Evolutionary conservation across 192 early-diverging fungal species (phyloP), one percentile per base, ranked within the genome.

Genomic region (Phycomyces nitens): DNA sequence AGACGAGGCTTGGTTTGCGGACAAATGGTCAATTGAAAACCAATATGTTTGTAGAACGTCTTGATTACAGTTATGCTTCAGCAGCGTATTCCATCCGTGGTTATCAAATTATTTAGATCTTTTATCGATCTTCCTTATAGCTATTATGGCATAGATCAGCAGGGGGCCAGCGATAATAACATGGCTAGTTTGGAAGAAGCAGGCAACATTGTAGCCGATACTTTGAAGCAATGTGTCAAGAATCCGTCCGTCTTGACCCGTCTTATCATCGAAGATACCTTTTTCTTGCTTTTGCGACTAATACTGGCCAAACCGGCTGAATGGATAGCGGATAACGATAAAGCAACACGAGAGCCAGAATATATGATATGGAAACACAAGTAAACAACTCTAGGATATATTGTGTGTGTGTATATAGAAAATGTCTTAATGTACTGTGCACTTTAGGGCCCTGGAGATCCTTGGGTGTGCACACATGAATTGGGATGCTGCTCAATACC

Each of bases 41-140:
- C 1, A 20, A 39, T 34, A 5, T 34, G 2, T 34, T 34, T 71
- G 68, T 69, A 75, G 53, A 53, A 75, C 56, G 42, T 66, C 8
- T 47, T 78, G n/a, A 56, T 72, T 11, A 73, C 65, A 24, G 41
- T 79, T 18, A 62, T 79, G 54, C 43, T 64, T 39, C 66, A 73
- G 40, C 70, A 79, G 20, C 57, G 62, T 29, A 65, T 79, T 41
- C 77, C 77, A 16, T 66, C 71, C 18, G 51, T 79, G 11, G 62
- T 72, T n/a, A 70, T 72, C 47, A 70, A 76, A 56, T 44, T 72
- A 12, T 73, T 76, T 47, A 51, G 75, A 34, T 73, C 65, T 12
- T 79, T 79, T 26, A 69, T 76, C 23, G 74, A 76, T 63, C 56
- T 76, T 44, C 53, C 74, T 9, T n/a, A 34, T 18, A 29, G 34